Evolutionary conservation across 345 rosid species (phyloP).

Genomic region (Mercurialis annua): DNA sequence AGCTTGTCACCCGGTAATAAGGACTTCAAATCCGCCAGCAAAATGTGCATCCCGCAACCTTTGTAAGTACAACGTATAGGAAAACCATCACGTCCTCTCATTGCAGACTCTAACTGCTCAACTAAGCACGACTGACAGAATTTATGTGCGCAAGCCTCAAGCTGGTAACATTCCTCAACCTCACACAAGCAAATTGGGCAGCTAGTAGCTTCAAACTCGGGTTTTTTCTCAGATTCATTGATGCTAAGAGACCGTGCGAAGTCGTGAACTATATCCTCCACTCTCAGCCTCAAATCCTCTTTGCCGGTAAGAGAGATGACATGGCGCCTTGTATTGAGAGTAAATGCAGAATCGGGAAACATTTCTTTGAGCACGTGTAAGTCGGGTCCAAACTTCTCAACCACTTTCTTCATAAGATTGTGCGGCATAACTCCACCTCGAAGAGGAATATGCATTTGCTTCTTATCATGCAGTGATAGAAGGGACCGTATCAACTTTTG

Average conservation of each 20-base stretch:
- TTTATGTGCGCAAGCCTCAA: slow-evolving; percentile 67
- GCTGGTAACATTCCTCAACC: slow-evolving; percentile 70
- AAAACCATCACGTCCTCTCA: slow-evolving; percentile 49
- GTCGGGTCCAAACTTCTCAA: slow-evolving; percentile 68
- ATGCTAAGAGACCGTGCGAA: slow-evolving; percentile 28
- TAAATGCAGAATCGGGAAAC: slow-evolving; percentile 57
- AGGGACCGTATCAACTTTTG: slow-evolving; percentile 55
- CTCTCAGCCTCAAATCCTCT: slow-evolving; percentile 53
- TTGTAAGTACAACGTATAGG: slow-evolving; percentile 52
- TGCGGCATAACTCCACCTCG: slow-evolving; percentile 55
- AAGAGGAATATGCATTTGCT: slow-evolving; percentile 61
- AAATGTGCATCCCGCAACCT: slow-evolving; percentile 49
- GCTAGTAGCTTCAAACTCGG: slow-evolving; percentile 4
- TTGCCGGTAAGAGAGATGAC: slow-evolving; percentile 57
- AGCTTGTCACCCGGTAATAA: slow-evolving; percentile 58
- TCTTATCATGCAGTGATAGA: slow-evolving; percentile 46
- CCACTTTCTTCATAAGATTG: slow-evolving; percentile 56
- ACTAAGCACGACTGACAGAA: slow-evolving; percentile 69
- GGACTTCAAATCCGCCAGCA: slow-evolving; percentile 55
- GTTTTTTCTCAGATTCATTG: slow-evolving; percentile 22
- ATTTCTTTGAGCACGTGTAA: slow-evolving; percentile 62
- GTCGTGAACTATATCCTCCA: slow-evolving; percentile 56
- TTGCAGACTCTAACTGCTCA: slow-evolving; percentile 24
- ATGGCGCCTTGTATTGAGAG: slow-evolving; percentile 54
- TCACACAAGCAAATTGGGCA: slow-evolving; percentile 88